Evolutionary conservation across 495 filamentous ascomycete species (phyloP).

Genomic region (Letharia columbiana): DNA sequence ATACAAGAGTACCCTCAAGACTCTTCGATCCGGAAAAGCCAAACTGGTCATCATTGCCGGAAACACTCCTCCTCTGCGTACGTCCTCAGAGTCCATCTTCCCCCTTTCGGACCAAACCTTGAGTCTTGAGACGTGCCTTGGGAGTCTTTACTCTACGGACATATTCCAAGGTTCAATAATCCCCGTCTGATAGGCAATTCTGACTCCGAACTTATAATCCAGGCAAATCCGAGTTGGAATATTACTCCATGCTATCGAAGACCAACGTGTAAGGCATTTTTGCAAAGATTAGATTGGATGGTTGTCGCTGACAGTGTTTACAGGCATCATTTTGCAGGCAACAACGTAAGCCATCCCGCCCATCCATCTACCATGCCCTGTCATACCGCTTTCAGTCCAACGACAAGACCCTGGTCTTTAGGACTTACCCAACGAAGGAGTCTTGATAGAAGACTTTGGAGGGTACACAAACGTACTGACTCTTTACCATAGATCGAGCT

Average conservation of each 20-base stretch:
- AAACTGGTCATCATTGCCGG: slow-evolving; percentile 72
- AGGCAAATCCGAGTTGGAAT: slow-evolving; percentile 14
- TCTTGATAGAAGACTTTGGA: slow-evolving; percentile 64
- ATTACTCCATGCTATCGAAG: slow-evolving; percentile 89
- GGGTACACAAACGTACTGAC: slow-evolving; percentile 55
- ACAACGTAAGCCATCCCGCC: slow-evolving; percentile 68
- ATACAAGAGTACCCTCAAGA: slow-evolving; percentile 95
- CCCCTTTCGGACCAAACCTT: not conserved
- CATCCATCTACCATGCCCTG: slow-evolving; percentile 14
- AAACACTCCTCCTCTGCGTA: slow-evolving; percentile 87
- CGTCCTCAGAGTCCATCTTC: not conserved
- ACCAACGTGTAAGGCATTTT: slow-evolving; percentile 31
- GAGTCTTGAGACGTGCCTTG: not conserved
- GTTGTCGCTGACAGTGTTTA: slow-evolving; percentile 30
- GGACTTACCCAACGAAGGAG: slow-evolving; percentile 70
- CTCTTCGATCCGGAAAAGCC: slow-evolving; percentile 64
- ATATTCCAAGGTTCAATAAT: not conserved
- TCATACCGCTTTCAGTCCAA: slow-evolving; percentile 13
- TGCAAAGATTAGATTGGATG: not conserved
- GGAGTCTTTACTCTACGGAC: slow-evolving; percentile 39
- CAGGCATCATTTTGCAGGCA: slow-evolving; percentile 93
- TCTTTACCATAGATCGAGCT: slow-evolving; percentile 70
- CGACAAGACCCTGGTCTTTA: slow-evolving; percentile 23
- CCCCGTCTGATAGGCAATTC: not conserved
- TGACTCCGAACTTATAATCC: not conserved